Evolutionary conservation across 139 green algal genomes (phyloP).

Genomic region (Nannochloris sp.): DNA sequence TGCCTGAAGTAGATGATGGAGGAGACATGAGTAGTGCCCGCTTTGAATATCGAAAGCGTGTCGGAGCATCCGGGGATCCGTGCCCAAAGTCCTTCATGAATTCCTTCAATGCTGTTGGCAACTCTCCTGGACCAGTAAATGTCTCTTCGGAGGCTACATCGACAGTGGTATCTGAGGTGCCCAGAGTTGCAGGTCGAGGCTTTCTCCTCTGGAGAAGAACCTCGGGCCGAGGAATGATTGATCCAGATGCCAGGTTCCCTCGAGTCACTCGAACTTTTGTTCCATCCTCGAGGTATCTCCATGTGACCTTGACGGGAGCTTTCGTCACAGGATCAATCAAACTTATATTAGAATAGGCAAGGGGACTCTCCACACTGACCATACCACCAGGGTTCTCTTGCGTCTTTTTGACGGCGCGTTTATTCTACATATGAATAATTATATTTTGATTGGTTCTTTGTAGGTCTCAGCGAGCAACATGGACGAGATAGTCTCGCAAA

Average conservation of each 20-base stretch:
- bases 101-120: constrained; percentile 26
- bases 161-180: constrained; percentile 18
- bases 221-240: constrained; percentile 50
- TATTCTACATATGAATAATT: constrained; percentile 32
- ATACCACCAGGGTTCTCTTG: constrained; percentile 49
- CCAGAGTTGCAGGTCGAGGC: constrained; percentile 12
- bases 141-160: constrained; percentile 8
- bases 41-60: neutral
- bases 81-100: constrained; percentile 5
- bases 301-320: constrained; percentile 39
- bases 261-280: constrained; percentile 54
- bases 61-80: neutral
- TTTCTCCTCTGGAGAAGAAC: constrained; percentile 34
- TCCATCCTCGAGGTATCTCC: constrained; percentile 57
- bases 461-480: neutral
- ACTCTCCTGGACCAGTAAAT: constrained; percentile 19
- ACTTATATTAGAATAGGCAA: constrained; percentile 73
- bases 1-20: no score
- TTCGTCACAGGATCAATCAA: constrained; percentile 64
- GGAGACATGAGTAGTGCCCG: neutral
- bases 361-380: constrained; percentile 51
- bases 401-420: constrained; percentile 47
- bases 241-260: constrained; percentile 39
- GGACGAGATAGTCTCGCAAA: neutral
- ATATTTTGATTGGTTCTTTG: neutral